Conservation (phyloP, 805 yeast genomes). For the Saccharomyces kudriavzevii region DNA sequence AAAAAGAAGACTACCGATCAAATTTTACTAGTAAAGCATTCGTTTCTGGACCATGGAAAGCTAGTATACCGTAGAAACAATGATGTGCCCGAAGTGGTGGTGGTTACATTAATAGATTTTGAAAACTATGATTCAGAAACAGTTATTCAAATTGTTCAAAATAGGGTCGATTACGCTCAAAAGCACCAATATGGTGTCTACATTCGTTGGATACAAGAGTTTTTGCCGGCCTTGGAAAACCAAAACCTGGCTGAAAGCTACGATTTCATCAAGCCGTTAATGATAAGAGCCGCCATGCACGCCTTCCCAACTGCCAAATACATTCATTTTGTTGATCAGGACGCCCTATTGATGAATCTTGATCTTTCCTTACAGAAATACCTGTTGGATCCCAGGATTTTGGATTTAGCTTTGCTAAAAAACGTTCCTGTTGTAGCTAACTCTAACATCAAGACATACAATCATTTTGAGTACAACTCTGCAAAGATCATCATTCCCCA, state of each 20-base stretch:
- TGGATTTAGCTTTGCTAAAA: conserved; percentile 55
- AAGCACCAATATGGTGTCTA: conserved; percentile 74
- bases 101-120: conserved; percentile 75
- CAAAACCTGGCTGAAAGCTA: conserved; percentile 28
- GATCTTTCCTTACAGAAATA: conserved; percentile 52
- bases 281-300: conserved; percentile 78
- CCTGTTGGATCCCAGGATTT: conserved; percentile 49
- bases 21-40: conserved; percentile 39
- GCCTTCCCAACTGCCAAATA: conserved; percentile 89
- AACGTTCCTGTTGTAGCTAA: conserved; percentile 56
- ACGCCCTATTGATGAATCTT: conserved; percentile 67
- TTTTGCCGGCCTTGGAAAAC: conserved; percentile 50
- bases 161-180: conserved; percentile 83
- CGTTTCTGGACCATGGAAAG: conserved; percentile 61
- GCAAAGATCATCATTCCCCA: conserved; percentile 63
- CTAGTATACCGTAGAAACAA: conserved; percentile 33
- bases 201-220: conserved; percentile 80
- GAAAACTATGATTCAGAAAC: conserved; percentile 53
- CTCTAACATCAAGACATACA: conserved; percentile 45
- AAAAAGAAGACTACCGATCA: conserved; percentile 29
- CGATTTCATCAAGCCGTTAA: conserved; percentile 22
- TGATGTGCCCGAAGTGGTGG: conserved; percentile 51
- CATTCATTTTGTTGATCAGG: conserved; percentile 81
- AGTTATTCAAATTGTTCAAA: conserved; percentile 65
- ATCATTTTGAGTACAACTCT: conserved; percentile 45